Evolutionary conservation across 352 stramenopile genomes (phyloP).

Genomic region (Peronosclerospora sorghi): DNA sequence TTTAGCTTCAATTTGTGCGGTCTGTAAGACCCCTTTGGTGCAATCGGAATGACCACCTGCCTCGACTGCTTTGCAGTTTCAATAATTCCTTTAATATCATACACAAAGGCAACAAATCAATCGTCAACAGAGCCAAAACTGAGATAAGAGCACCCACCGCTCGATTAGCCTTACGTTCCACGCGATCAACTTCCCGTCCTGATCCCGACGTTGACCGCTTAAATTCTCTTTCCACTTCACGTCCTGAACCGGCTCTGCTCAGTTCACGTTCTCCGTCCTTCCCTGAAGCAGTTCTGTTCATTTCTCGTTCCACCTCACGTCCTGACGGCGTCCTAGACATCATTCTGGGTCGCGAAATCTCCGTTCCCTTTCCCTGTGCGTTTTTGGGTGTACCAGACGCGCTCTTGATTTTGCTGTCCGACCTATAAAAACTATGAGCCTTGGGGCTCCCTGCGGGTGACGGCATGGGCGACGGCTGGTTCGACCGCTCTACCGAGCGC

Average conservation of each 20-base stretch:
- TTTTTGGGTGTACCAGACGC: conserved; percentile 16
- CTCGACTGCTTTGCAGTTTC: conserved; percentile 35
- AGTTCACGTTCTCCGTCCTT: conserved; percentile 29
- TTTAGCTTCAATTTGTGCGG: conserved; percentile 81
- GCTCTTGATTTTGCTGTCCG: conserved; percentile 43
- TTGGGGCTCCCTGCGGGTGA: conserved; percentile 25
- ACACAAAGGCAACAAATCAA: conserved; percentile 2
- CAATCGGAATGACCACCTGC: conserved; percentile 30
- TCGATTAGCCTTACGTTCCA: conserved; percentile 10
- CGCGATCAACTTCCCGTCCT: conserved; percentile 29
- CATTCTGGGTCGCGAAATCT: conserved; percentile 71
- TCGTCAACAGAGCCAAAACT: background rate
- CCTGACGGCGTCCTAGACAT: conserved; percentile 34
- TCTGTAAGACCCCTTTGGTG: conserved; percentile 51
- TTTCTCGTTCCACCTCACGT: conserved; percentile 40
- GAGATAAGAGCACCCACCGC: background rate
- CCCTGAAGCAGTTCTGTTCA: conserved; percentile 17
- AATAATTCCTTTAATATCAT: conserved; percentile 12
- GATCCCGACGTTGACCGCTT: conserved; percentile 12
- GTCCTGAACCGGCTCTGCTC: conserved; percentile 16
- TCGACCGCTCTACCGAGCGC: conserved; percentile 42
- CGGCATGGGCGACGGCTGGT: conserved; percentile 27
- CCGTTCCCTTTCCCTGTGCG: conserved; percentile 44
- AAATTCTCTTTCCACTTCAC: conserved; percentile 28
- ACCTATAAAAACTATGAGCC: conserved; percentile 43